Evolutionary conservation across 2,329 filamentous ascomycete genomes (phyloP).

Genomic region (Tolypocladium pustulatum): DNA sequence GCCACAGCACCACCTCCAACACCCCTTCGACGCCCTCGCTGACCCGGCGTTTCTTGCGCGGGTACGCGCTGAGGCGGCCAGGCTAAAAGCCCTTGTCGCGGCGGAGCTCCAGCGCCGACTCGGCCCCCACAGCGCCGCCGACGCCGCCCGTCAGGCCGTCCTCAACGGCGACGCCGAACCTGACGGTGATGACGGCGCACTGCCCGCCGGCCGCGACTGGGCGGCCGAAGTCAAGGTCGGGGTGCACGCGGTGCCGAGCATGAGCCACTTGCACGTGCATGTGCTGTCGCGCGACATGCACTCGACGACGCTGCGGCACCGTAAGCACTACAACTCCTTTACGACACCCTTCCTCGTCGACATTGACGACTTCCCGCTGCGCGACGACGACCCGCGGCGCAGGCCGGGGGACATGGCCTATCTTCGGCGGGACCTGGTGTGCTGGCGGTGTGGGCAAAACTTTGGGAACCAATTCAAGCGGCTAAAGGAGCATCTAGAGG

Average conservation of each 20-base stretch:
- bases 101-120: conserved; percentile 63
- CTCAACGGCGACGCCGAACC: conserved; percentile 45
- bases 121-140: conserved; percentile 51
- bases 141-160: conserved; percentile 55
- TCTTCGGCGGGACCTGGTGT: conserved; percentile 55
- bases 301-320: conserved; percentile 60
- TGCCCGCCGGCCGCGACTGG: conserved; percentile 74
- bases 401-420: conserved; percentile 47
- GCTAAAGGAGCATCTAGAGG: conserved; percentile 64
- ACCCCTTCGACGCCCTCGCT: conserved; percentile 70
- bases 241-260: conserved; percentile 79
- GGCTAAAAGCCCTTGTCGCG: conserved; percentile 56
- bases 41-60: conserved; percentile 57
- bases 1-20: conserved; percentile 43
- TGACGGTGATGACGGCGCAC: conserved; percentile 20
- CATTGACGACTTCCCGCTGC: conserved; percentile 70
- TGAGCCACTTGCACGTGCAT: conserved; percentile 88
- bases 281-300: conserved; percentile 72
- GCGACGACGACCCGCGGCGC: conserved; percentile 51
- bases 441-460: conserved; percentile 71
- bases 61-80: conserved; percentile 49
- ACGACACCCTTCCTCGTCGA: conserved; percentile 73
- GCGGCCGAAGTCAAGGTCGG: conserved; percentile 61
- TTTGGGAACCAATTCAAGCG: conserved; percentile 66
- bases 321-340: conserved; percentile 91